Conservation (phyloP, 2,329 filamentous ascomycete species). For the Nemania diffusa region DNA sequence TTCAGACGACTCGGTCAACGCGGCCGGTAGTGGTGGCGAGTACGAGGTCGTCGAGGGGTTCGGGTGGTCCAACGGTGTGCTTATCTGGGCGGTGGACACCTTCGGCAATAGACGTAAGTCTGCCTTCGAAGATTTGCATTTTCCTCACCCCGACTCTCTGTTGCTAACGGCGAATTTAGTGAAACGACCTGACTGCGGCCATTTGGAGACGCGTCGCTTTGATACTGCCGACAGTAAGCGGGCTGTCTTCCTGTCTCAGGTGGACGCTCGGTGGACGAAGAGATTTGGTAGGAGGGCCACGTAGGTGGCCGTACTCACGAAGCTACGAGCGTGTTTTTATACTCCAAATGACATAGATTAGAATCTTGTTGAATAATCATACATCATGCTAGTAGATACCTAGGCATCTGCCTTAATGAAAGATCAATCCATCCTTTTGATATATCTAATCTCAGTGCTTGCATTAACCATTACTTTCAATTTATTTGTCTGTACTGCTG, state of each 20-base stretch:
- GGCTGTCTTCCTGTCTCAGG: constrained; percentile 59
- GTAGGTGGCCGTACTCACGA: background rate
- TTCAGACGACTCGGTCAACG: constrained; percentile 67
- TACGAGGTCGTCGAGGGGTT: constrained; percentile 77
- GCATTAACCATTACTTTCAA: background rate
- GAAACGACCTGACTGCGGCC: constrained; percentile 65
- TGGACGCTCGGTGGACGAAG: constrained; percentile 61
- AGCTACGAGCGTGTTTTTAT: background rate
- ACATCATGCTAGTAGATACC: background rate
- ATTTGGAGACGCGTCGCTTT: constrained; percentile 57
- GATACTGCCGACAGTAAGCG: constrained; percentile 49
- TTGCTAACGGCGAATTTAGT: constrained; percentile 47
- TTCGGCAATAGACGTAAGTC: constrained; percentile 60
- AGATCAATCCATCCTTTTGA: background rate
- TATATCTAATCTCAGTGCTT: background rate
- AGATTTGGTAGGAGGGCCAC: constrained; percentile 53
- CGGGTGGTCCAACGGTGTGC: constrained; percentile 75
- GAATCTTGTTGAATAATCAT: constrained; percentile 3
- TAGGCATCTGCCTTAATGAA: background rate
- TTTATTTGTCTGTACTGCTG: background rate
- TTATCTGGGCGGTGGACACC: constrained; percentile 72
- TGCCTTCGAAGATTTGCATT: background rate
- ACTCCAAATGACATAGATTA: constrained; percentile 10
- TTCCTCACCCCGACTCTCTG: background rate
- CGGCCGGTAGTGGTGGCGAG: constrained; percentile 72